Base-by-base conservation (phyloP, 805 yeast species). In the Ogataea neopini region DNA sequence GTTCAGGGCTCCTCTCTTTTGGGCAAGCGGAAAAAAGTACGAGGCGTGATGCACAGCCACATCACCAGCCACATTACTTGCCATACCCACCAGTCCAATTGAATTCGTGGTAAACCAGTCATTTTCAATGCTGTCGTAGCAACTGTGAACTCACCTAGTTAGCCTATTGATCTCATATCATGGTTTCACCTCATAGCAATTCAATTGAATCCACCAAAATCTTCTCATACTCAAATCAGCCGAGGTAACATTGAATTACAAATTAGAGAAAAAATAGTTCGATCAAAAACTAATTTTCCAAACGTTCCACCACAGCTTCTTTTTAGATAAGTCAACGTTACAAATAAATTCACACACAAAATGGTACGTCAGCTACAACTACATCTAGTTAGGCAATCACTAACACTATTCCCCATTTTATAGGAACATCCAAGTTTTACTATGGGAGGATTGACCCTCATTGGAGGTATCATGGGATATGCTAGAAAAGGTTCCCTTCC, bases 401-500 rank as follows among this genome's bases (percentile, higher is more conserved):
- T 22, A 22, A 22, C 25, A 22, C 8, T 6, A 22, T 6, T 22
- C 7, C 8, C 25, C n/a, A 46, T 42, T 10, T 22, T 5, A n/a
- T 23, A 58, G 66, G 67, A 61, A 50, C 67, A 62, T 35, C 67
- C 67, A 50, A 54, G 58, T 29, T 58, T 44, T 20, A 54, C 63
- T 43, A 48, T 62, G 43, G 59, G 63, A 33, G 65, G 61, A 15
- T 45, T 67, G 15, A 52, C 68, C 6, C 47, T 67, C 9, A 40
- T 57, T 49, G 71, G 71, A 19, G 70, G 70, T 25, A 37, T 59
- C 20, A 56, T 62, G 56, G 71, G 69, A 3, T 67, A 59, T 44
- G 53, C 57, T 45, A 81, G 81, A 44, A 85, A 86, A 57, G 79
- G 84, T 10, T 87, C 96, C 1, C 61, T 84, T 30, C 95, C 96